Conservation (phyloP, 2,329 filamentous ascomycete species). For the Neofusicoccum parvum region DNA sequence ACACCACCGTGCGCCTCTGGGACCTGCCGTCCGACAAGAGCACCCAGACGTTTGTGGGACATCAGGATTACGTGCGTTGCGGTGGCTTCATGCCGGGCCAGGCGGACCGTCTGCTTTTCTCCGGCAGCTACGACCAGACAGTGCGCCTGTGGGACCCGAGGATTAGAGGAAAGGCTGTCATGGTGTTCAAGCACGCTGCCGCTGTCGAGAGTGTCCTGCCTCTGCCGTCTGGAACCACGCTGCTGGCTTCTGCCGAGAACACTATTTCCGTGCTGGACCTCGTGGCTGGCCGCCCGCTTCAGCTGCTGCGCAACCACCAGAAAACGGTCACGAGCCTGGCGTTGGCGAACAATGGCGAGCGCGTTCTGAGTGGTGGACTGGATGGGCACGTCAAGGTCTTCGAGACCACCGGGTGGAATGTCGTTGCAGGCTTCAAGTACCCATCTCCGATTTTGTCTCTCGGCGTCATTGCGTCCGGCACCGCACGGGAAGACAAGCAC, state of each 20-base stretch:
- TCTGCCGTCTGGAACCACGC: slow-evolving; percentile 80
- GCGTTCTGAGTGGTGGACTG: slow-evolving; percentile 83
- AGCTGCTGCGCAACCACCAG: slow-evolving; percentile 90
- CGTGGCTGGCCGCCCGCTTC: slow-evolving; percentile 83
- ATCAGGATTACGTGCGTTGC: slow-evolving; percentile 88
- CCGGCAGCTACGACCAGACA: slow-evolving; percentile 92
- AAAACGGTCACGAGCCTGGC: slow-evolving; percentile 93
- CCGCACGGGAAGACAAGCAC: slow-evolving; percentile 79
- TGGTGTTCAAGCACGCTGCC: slow-evolving; percentile 93
- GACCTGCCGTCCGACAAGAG: slow-evolving; percentile 81
- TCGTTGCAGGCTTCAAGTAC: slow-evolving; percentile 94
- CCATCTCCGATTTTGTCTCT: slow-evolving; percentile 86
- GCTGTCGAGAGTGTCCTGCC: slow-evolving; percentile 87
- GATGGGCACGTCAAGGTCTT: slow-evolving; percentile 98
- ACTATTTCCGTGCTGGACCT: slow-evolving; percentile 90
- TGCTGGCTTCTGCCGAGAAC: slow-evolving; percentile 83
- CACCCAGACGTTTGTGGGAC: slow-evolving; percentile 77
- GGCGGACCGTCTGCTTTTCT: slow-evolving; percentile 72
- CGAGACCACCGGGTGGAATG: slow-evolving; percentile 91
- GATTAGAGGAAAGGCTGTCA: slow-evolving; percentile 65
- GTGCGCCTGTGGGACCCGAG: slow-evolving; percentile 93
- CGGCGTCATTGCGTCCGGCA: slow-evolving; percentile 70
- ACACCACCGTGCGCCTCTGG: slow-evolving; percentile 91
- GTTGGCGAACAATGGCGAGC: slow-evolving; percentile 75
- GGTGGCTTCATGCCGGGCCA: slow-evolving; percentile 82